These are phyloP conservation scores for Echinosophora koreensis DNA, from an alignment of 306 rosid genomes.

Conservation along the genomic window DNA sequence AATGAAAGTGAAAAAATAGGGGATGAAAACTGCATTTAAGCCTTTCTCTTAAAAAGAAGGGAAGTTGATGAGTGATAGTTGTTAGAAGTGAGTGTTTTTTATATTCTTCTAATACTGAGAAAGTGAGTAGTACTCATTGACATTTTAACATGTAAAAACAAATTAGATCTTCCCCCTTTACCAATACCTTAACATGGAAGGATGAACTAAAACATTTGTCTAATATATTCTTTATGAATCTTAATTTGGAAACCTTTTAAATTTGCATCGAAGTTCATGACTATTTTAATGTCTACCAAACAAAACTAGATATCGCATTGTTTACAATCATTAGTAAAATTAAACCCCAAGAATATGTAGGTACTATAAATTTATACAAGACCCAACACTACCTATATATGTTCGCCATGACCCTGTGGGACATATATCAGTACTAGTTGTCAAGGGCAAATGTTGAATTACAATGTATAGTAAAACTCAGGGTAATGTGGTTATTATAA, in stretches of 20 bases:
- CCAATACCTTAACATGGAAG: neutral
- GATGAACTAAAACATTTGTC: conserved; percentile 1
- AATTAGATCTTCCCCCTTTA: neutral
- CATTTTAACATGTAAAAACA: conserved; percentile 10
- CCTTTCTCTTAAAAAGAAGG: too few species aligned
- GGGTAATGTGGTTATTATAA: neutral
- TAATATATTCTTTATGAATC: neutral
- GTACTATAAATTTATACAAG: conserved; percentile 27
- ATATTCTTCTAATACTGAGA: neutral
- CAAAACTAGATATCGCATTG: neutral
- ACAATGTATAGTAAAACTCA: neutral
- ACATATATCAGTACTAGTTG: neutral
- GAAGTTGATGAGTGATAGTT: neutral
- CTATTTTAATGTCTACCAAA: conserved; percentile 9
- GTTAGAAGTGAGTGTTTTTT: neutral
- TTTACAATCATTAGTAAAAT: neutral
- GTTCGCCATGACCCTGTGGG: neutral
- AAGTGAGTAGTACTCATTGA: neutral
- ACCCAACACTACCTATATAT: conserved; percentile 19
- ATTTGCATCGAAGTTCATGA: neutral
- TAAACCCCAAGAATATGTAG: conserved; percentile 4
- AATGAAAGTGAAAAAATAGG: too few species aligned
- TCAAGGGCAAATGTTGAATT: neutral
- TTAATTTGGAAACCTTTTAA: neutral
- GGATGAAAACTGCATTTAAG: too few species aligned